Base-by-base conservation (phyloP, 2,329 filamentous ascomycete genomes). In the Penicillium glabrum region DNA sequence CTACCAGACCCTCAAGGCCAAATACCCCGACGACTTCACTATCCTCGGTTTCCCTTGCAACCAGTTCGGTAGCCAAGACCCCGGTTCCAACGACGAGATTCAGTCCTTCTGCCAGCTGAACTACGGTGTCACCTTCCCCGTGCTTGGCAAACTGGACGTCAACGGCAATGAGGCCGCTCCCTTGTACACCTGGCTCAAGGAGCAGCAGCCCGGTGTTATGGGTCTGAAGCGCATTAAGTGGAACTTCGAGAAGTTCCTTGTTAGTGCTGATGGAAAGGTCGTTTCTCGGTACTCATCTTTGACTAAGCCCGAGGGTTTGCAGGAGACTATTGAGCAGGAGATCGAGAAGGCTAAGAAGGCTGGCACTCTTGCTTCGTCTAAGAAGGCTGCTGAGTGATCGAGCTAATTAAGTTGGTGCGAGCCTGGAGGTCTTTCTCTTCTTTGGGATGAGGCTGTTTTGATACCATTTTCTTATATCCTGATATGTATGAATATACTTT, bases 241-340 rank as follows among this genome's bases (percentile, higher is more conserved):
- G 95, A 99, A 99, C 80, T 99, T 98, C 81, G 95, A 99, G 78
- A 99, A 99, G 85, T 99, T 97, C 79, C 80, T 99, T 62, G 81
- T 99, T 63, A 89, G 88, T 59, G 84, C 86, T 60, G 91, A 98
- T 75, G 95, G 95, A 26, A 84, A 89, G 78, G 91, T 98, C 66
- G 89, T 90, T 78, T 84, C 84, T 27, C 82, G 95, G 63, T 99
- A 92, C 91, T 90, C 91, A 33, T 93, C 90, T 75, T 89, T 86
- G 19, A 91, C 89, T 58, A 95, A 93, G 82, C 95, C 95, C 1
- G 91, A 93, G 79, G 77, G 78, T 39, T 78, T 99, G 67, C 89
- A 93, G 84, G 81, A 82, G 61, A 77, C 83, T 4, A 93, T 97
- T 66, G 74, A 91, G 68, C 86, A 89, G 66, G 91, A 91, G 79